A percentile compares a stretch with the other conserved stretches of the same genome.
Evolutionary conservation across 805 yeast genomes (phyloP).

Genomic region (Candida broadrunensis): DNA sequence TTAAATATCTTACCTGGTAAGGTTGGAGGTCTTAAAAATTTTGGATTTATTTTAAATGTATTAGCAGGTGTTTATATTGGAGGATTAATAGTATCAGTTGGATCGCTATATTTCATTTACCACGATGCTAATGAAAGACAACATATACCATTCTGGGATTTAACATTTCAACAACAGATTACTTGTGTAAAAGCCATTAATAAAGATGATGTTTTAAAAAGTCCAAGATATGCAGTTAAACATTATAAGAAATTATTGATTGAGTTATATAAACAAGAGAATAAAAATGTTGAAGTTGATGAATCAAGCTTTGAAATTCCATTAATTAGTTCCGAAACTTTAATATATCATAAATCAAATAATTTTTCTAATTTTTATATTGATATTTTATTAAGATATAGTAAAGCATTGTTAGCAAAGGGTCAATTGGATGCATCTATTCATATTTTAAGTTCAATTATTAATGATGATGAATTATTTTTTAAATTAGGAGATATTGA

Average conservation of each 20-base stretch:
- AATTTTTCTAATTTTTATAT: slow-evolving; percentile 40
- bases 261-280: slow-evolving; percentile 27
- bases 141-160: slow-evolving; percentile 35
- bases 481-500: slow-evolving; percentile 39
- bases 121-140: slow-evolving; percentile 38
- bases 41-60: slow-evolving; percentile 30
- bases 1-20: background rate
- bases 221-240: slow-evolving; percentile 42
- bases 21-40: slow-evolving; percentile 3
- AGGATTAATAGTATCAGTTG: slow-evolving; percentile 35
- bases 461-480: slow-evolving; percentile 35
- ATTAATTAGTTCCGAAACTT: slow-evolving; percentile 24
- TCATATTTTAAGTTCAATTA: slow-evolving; percentile 22
- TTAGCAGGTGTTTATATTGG: slow-evolving; percentile 44
- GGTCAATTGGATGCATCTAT: slow-evolving; percentile 32
- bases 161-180: slow-evolving; percentile 29
- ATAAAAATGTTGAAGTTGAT: slow-evolving; percentile 22
- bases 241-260: slow-evolving; percentile 38
- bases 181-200: slow-evolving; percentile 40
- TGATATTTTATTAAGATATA: slow-evolving; percentile 39
- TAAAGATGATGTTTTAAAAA: slow-evolving; percentile 40
- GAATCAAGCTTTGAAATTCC: slow-evolving; percentile 32
- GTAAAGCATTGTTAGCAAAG: slow-evolving; percentile 39
- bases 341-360: slow-evolving; percentile 26
- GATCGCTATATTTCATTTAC: slow-evolving; percentile 37